These are phyloP conservation scores for Juglanconis oblonga DNA, from an alignment of 2,329 filamentous ascomycete genomes.

Conservation along the genomic window DNA sequence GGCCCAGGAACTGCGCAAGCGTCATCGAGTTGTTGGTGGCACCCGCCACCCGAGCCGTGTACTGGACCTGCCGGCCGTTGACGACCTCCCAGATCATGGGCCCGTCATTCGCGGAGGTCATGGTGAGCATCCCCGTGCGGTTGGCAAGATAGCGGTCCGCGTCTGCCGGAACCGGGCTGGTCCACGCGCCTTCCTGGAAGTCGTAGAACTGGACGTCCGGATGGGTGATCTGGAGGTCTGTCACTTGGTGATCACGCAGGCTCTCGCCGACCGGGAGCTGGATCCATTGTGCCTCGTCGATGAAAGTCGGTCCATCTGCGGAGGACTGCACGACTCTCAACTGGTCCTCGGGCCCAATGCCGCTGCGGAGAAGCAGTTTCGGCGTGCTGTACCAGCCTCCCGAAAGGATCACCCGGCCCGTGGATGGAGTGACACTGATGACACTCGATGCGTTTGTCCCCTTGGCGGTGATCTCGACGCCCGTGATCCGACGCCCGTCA, in stretches of 20 bases:
- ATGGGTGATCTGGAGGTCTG: constrained; percentile 1
- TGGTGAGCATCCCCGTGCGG: background rate
- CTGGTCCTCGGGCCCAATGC: constrained; percentile 58
- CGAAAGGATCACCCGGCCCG: constrained; percentile 60
- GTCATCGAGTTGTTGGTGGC: background rate
- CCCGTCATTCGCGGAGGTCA: background rate
- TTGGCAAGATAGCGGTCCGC: background rate
- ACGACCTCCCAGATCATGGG: background rate
- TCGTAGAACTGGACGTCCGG: background rate
- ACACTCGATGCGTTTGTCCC: constrained; percentile 46
- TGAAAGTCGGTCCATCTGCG: constrained; percentile 43
- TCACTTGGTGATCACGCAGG: constrained; percentile 38
- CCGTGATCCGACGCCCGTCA: constrained; percentile 54
- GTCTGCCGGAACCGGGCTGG: no score
- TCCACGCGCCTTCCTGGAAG: background rate
- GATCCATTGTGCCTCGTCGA: constrained; percentile 42
- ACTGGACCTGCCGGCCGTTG: constrained; percentile 1
- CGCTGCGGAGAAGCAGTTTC: constrained; percentile 61
- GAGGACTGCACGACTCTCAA: constrained; percentile 41
- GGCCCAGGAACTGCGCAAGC: background rate
- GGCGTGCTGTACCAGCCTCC: constrained; percentile 60
- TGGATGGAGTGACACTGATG: constrained; percentile 52
- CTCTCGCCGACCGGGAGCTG: constrained; percentile 48
- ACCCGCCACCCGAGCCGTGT: background rate
- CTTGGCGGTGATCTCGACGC: constrained; percentile 52